Base-by-base conservation (phyloP, 768 basidiomycete species). In the Lentinula guzmanii region DNA sequence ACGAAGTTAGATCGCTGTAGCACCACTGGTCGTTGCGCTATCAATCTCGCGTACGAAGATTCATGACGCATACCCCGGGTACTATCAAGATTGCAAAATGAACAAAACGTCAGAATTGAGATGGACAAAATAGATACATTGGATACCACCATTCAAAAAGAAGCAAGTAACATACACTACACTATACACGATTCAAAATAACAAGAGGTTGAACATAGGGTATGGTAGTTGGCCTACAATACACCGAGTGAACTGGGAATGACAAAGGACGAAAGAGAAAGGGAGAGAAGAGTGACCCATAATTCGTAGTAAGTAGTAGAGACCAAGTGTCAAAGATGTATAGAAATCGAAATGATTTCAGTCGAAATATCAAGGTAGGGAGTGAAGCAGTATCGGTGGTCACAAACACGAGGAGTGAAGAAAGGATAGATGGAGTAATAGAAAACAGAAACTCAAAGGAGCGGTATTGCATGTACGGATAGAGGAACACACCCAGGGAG, bases 101-200 rank as follows among this genome's bases (percentile, higher is more conserved):
- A 39, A 39, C 7, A 8, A 1, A 39, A 39, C 37, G 37, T 46
- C 50, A 24, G 8, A 21, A 37, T 18, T 35, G 28, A 53, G 52
- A 54, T 39, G 39, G 18, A 37, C 8, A 54, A 11, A 35, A 54
- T 54, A 54, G 53, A 54, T 54, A 54, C 53, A 53, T 34, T 21
- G 24, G 24, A 31, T 16, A 37, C 11, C 33, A 55, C 35, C 31
- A 55, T 31, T 24, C 24, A 10, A 13, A 37, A 42, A 43, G 39
- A 43, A 41, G 41, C 39, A 56, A 8, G 13, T 56, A 56, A 56
- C 55, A 56, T 56, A 56, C 41, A 56, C 39, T 42, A 56, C 37
- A 54, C 53, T 54, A 43, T 56, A 56, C 55, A 56, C 41, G 21
- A 54, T 54, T 54, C 53, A 13, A 54, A 52, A 28, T 52, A 52